Evolutionary conservation across 768 basidiomycete genomes (phyloP), one percentile per base, ranked within the genome.

Genomic region (Tephrocybe sp.): DNA sequence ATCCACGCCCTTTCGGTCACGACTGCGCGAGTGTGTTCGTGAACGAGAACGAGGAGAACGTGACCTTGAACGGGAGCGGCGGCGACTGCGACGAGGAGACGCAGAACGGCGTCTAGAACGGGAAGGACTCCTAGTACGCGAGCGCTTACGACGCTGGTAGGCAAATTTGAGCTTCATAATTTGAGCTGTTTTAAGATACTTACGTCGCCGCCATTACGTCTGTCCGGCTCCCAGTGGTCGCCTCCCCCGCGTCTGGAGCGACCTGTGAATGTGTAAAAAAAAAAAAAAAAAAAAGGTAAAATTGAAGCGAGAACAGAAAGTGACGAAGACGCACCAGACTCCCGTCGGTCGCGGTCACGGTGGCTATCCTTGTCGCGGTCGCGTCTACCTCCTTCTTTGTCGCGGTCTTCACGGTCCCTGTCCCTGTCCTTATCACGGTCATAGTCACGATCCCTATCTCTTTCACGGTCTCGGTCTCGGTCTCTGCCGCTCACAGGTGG

Each of bases 171-270:
- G 52, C 42, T 53, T 21, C 21, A 38, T 35, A 2, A 37, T 12
- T 39, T 18, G 27, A 50, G 47, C 32, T 43, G 28, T 32, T 40
- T 18, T 18, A 47, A 48, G 46, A 30, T 15, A 68, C 84, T 63
- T 59, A 89, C 90, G 44, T 89, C 88, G 40, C 57, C 42, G 43
- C 77, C 82, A 49, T 80, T 83, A 25, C 89, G 83, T 64, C 84
- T 77, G 26, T 86, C 88, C 0, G 89, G 89, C 58, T 92, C 90
- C 89, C 89, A 92, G 58, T 92, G 89, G 67, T 92, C 89, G 31
- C 79, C 77, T 43, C 73, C 73, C 45, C 75, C 66, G 64, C 78
- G 71, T 59, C 79, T 77, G 32, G 67, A 44, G 49, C 64, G 67
- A 51, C 66, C 67, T 73, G 54, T 21, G 37, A 46, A 50, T 30